A percentile compares a stretch with the other conserved stretches of the same genome.
phyloP scores from a whole-genome alignment of 2,329 filamentous ascomycete genomes.

The Penicillium psychrosexuale region DNA sequence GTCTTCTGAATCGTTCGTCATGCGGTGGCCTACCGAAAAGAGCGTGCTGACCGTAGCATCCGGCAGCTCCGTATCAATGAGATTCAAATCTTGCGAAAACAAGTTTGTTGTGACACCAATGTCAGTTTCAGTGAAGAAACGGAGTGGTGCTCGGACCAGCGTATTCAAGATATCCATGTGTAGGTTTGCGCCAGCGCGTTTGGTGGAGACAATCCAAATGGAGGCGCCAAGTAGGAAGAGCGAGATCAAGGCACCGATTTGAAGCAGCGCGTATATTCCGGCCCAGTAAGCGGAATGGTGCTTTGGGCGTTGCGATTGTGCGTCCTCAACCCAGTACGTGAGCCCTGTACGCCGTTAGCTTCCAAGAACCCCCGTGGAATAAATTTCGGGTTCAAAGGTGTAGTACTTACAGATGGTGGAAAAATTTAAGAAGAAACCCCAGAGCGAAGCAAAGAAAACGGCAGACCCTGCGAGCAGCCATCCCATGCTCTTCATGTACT shows the following conservation, averaged over 20 bases:
- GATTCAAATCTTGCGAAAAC: neutral
- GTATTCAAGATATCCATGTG: neutral
- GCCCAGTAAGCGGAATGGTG: neutral
- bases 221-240: neutral
- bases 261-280: neutral
- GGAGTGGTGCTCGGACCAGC: neutral
- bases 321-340: neutral
- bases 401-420: neutral
- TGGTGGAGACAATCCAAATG: neutral
- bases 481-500: neutral
- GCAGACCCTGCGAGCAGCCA: neutral
- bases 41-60: neutral
- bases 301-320: neutral
- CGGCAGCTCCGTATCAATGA: neutral
- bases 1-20: too few species aligned
- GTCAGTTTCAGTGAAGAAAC: neutral
- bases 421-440: neutral
- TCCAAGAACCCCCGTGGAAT: too few species aligned
- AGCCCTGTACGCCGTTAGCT: neutral
- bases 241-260: neutral
- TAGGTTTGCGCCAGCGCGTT: neutral
- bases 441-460: neutral
- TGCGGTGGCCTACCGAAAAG: too few species aligned
- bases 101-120: neutral
- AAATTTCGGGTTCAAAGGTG: too few species aligned